A percentile compares a stretch with the other conserved stretches of the same genome.
phyloP scores from a whole-genome alignment of 176 grass and related monocot species.

The Chloris gayana region DNA sequence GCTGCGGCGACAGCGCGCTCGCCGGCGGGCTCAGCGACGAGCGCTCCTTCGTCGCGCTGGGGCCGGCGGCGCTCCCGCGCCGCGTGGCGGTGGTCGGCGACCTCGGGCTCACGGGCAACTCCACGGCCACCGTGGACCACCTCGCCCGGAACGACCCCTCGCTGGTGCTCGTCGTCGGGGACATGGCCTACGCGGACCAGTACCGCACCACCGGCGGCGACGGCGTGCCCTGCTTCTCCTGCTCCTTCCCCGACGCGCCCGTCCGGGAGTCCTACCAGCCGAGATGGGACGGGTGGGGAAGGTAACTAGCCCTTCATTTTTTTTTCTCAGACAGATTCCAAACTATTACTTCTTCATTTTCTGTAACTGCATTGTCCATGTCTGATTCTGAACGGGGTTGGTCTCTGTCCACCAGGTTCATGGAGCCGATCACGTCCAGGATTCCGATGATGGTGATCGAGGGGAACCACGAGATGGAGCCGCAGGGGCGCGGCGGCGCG shows the following conservation, averaged over 20 bases:
- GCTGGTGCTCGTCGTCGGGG: constrained; percentile 78
- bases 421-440: constrained; percentile 72
- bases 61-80: constrained; percentile 46
- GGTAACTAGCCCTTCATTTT: no score
- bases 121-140: constrained; percentile 82
- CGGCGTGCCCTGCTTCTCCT: constrained; percentile 79
- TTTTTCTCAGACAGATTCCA: no score
- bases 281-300: constrained; percentile 89
- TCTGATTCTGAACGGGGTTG: constrained; percentile 10
- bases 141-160: constrained; percentile 67
- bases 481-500: constrained; percentile 65
- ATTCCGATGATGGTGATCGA: constrained; percentile 87
- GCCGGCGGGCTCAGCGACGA: constrained; percentile 55
- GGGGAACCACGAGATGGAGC: constrained; percentile 96
- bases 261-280: constrained; percentile 87
- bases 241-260: constrained; percentile 74
- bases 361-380: background rate
- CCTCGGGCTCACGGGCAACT: constrained; percentile 87
- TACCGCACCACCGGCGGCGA: constrained; percentile 81
- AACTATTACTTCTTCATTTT: no score
- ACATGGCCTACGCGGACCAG: constrained; percentile 82
- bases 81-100: constrained; percentile 79
- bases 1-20: constrained; percentile 72
- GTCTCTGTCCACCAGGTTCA: constrained; percentile 66
- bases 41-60: constrained; percentile 65